Percentiles rank a stretch among this genome's conserved stretches.
Conservation (phyloP, 345 rosid genomes). For the Capsella bursapastoris region DNA sequence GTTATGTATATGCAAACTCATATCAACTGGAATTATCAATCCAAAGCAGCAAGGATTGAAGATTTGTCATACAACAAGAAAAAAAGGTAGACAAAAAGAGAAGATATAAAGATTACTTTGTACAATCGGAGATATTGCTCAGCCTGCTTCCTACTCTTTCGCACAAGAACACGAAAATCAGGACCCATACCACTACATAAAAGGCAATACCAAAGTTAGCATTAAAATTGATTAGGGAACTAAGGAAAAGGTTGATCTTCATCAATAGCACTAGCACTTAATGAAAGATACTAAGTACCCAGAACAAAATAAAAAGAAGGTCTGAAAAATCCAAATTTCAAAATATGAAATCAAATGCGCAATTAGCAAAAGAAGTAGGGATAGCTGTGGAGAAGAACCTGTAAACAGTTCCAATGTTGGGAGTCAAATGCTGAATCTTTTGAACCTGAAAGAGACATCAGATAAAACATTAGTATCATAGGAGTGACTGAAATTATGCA, state of each 20-base stretch:
- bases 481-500: background rate
- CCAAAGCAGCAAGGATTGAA: constrained; percentile 6
- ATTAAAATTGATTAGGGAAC: background rate
- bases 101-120: constrained; percentile 51
- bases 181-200: constrained; percentile 94
- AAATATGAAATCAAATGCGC: background rate
- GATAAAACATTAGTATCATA: background rate
- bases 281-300: constrained; percentile 4
- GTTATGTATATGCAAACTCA: background rate
- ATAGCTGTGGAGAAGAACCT: constrained; percentile 55
- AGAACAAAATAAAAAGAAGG: background rate
- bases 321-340: background rate
- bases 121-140: constrained; percentile 79
- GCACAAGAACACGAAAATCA: constrained; percentile 90
- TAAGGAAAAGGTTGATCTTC: background rate
- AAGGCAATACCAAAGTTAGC: constrained; percentile 28
- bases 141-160: constrained; percentile 97
- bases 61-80: background rate
- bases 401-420: constrained; percentile 95
- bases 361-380: background rate
- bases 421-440: constrained; percentile 86
- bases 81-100: background rate
- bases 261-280: background rate
- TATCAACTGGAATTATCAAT: constrained; percentile 5
- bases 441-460: constrained; percentile 66